Evolutionary conservation across 805 yeast genomes (phyloP).

Genomic region (Candida nanaspora): DNA sequence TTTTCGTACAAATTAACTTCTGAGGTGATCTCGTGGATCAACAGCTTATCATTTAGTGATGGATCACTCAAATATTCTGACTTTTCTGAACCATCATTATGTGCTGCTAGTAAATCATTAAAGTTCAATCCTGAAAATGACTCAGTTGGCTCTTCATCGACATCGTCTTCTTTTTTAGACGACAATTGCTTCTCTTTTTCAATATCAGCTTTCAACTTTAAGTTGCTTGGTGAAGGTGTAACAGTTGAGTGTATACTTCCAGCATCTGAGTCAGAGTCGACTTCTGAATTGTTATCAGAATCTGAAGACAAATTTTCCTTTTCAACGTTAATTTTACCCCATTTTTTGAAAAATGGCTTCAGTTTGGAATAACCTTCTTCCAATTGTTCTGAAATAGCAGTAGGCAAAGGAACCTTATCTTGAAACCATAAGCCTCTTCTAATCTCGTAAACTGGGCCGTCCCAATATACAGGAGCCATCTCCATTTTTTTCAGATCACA

Average conservation of each 20-base stretch:
- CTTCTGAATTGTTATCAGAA: background rate
- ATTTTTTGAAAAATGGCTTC: conserved; percentile 10
- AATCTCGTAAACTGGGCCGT: conserved; percentile 77
- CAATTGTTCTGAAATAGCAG: conserved; percentile 43
- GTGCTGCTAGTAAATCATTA: background rate
- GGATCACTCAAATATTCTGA: background rate
- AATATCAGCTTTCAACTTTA: conserved; percentile 7
- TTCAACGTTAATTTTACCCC: background rate
- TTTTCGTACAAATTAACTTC: conserved; percentile 21
- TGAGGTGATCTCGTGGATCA: conserved; percentile 11
- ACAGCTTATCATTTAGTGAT: conserved; percentile 1
- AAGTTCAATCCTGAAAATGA: background rate
- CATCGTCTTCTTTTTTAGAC: background rate
- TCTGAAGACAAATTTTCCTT: background rate
- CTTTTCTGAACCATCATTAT: no score
- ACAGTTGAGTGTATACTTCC: background rate
- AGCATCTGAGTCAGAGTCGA: background rate
- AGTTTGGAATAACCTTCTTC: conserved; percentile 46
- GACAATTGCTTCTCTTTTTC: background rate
- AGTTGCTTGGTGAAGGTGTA: conserved; percentile 2
- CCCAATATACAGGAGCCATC: conserved; percentile 76
- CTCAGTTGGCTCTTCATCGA: background rate
- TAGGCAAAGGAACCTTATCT: conserved; percentile 48
- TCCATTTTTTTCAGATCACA: conserved; percentile 54
- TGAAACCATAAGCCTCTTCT: conserved; percentile 83